phyloP scores from a whole-genome alignment of 2,329 filamentous ascomycete genomes.

The Ascochyta clinopodiicola region DNA sequence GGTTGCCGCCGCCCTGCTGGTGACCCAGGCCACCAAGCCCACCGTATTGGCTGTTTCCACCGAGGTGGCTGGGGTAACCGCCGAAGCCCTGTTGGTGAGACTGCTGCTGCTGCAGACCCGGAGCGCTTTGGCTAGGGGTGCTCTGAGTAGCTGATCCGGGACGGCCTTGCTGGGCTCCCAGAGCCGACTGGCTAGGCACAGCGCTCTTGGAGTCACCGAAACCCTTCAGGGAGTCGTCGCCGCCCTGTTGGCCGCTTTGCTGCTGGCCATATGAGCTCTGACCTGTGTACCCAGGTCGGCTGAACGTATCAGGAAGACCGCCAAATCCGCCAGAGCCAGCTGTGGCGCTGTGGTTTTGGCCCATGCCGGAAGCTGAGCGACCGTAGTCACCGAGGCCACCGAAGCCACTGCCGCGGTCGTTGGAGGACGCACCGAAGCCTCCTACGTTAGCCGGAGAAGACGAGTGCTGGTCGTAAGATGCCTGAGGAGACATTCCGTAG shows the following conservation, averaged over 20 bases:
- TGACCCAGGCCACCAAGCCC: conserved; percentile 61
- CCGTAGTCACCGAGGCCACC: conserved; percentile 66
- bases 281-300: conserved; percentile 63
- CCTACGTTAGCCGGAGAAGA: conserved; percentile 68
- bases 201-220: conserved; percentile 63
- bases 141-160: conserved; percentile 69
- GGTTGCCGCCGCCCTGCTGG: conserved; percentile 54
- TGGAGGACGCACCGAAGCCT: conserved; percentile 56
- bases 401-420: conserved; percentile 55
- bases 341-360: conserved; percentile 60
- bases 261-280: conserved; percentile 58
- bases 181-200: conserved; percentile 65
- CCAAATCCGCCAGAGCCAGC: conserved; percentile 58
- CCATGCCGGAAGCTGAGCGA: conserved; percentile 64
- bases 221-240: conserved; percentile 63
- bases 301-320: conserved; percentile 65
- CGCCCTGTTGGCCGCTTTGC: conserved; percentile 57
- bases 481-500: conserved; percentile 63
- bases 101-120: conserved; percentile 62
- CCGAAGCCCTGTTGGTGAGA: conserved; percentile 65
- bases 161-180: conserved; percentile 65
- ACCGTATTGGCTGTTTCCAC: conserved; percentile 58
- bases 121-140: conserved; percentile 58
- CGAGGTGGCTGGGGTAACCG: conserved; percentile 60
- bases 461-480: conserved; percentile 67